Evolutionary conservation across 208 protist species (phyloP).

Genomic region (Leishmania arabica): DNA sequence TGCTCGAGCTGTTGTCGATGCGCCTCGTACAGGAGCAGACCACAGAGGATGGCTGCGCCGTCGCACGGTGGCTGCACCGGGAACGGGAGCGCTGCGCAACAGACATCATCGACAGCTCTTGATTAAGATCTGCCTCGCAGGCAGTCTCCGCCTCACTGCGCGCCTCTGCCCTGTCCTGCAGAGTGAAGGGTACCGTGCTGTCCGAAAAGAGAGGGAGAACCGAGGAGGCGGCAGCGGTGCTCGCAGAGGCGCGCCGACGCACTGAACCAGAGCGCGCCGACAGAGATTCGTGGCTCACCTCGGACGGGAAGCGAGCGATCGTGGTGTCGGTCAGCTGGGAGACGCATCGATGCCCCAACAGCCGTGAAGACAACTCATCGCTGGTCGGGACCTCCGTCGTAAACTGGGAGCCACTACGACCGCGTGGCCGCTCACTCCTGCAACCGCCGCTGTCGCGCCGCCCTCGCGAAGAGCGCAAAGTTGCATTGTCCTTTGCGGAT

Average conservation of each 20-base stretch:
- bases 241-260: conserved; percentile 3
- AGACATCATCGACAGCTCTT: conserved; percentile 25
- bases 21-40: conserved; percentile 24
- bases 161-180: not conserved
- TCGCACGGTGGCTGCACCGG: conserved; percentile 4
- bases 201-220: conserved; percentile 2
- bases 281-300: conserved; percentile 1
- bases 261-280: not conserved
- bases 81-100: conserved; percentile 27
- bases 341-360: not conserved
- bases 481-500: not conserved
- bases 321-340: not conserved
- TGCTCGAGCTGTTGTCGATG: conserved; percentile 4
- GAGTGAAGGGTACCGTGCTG: not conserved
- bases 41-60: conserved; percentile 1
- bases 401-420: not conserved
- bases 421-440: not conserved
- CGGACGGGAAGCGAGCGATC: not conserved
- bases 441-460: not conserved
- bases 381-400: not conserved
- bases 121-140: conserved; percentile 10
- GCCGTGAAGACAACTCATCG: not conserved
- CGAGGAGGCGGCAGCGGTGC: conserved; percentile 1
- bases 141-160: not conserved
- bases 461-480: not conserved